Percentiles rank a stretch among this genome's conserved stretches.
These are phyloP conservation scores for Aspergillus nomiae DNA, from an alignment of 2,329 filamentous ascomycete species.

Conservation along the genomic window DNA sequence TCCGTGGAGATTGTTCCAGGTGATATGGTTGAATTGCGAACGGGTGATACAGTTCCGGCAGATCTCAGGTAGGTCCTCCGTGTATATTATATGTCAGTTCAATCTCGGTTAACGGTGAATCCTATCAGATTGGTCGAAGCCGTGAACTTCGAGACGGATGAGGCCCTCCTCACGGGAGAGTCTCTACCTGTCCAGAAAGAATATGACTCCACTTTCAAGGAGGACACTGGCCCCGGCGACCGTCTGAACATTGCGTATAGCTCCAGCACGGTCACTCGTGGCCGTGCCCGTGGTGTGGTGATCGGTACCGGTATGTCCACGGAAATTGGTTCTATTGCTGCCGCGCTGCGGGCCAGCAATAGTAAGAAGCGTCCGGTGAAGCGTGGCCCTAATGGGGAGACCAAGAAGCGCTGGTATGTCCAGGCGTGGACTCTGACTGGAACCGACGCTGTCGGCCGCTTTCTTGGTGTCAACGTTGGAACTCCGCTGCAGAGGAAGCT, in stretches of 20 bases:
- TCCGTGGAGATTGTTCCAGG: conserved; percentile 61
- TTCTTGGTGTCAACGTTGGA: conserved; percentile 66
- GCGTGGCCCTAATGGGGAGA: conserved; percentile 49
- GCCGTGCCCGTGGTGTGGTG: conserved; percentile 58
- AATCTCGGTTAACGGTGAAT: neutral
- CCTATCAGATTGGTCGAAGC: conserved; percentile 46
- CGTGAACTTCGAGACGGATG: conserved; percentile 72
- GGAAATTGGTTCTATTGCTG: conserved; percentile 64
- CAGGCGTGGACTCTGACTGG: conserved; percentile 51
- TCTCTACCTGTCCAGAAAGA: conserved; percentile 60
- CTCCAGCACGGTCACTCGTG: conserved; percentile 60
- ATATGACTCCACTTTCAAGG: conserved; percentile 43
- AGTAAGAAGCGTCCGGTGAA: conserved; percentile 52
- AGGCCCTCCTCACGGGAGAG: conserved; percentile 62
- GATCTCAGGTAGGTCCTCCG: conserved; percentile 51
- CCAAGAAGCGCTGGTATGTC: conserved; percentile 51
- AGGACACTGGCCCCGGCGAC: conserved; percentile 57
- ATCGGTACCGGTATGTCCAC: conserved; percentile 61
- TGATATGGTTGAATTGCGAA: conserved; percentile 54
- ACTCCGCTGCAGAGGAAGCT: conserved; percentile 68
- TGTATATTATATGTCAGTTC: neutral
- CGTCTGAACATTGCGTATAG: conserved; percentile 61
- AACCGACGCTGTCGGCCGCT: conserved; percentile 58
- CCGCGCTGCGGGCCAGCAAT: conserved; percentile 60
- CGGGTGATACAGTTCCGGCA: conserved; percentile 59